Evolutionary conservation across 345 rosid genomes (phyloP).

Genomic region (Salix exigua): DNA sequence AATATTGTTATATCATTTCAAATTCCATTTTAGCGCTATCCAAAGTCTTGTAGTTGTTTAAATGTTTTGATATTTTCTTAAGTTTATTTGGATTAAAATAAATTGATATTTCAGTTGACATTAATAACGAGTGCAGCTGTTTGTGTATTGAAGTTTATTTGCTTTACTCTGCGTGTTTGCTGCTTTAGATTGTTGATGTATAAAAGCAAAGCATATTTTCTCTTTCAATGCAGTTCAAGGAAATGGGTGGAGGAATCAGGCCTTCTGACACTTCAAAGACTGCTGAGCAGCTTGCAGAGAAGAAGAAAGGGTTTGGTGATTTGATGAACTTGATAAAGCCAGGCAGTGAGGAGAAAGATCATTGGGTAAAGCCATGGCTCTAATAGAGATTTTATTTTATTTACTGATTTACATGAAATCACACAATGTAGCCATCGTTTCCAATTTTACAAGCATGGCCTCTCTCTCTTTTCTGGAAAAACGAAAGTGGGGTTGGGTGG

Average conservation of each 20-base stretch:
- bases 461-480: neutral
- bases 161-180: neutral
- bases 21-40: too few relatives aligned
- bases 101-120: too few relatives aligned
- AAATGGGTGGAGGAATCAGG: conserved; percentile 78
- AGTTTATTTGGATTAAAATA: too few relatives aligned
- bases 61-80: too few relatives aligned
- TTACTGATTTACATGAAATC: neutral
- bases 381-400: neutral
- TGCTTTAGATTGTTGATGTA: neutral
- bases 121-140: too few relatives aligned
- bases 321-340: conserved; percentile 94
- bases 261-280: conserved; percentile 51
- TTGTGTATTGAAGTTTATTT: too few relatives aligned
- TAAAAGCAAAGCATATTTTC: neutral
- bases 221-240: conserved; percentile 62
- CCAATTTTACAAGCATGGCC: neutral
- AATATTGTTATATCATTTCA: too few relatives aligned
- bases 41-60: too few relatives aligned
- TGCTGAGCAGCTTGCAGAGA: conserved; percentile 64
- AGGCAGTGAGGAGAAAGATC: conserved; percentile 92
- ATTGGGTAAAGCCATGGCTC: conserved; percentile 50
- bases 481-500: neutral
- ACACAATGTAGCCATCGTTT: neutral
- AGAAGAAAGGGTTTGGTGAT: conserved; percentile 71